Conservation (phyloP, 768 basidiomycete species). For the Coprinopsis strossmayeri region DNA sequence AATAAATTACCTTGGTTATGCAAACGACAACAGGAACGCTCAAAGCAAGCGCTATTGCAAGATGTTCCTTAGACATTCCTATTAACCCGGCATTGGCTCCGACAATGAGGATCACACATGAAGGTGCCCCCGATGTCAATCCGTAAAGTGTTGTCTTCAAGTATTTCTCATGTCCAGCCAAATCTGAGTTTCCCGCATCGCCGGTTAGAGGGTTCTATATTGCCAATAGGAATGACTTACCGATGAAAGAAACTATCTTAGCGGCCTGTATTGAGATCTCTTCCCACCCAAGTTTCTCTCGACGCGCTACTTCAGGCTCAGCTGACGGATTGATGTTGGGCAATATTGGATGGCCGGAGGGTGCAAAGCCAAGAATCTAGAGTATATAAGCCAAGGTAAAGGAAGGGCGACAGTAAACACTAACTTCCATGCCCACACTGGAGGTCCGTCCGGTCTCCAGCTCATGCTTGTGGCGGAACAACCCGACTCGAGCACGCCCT, state of each 20-base stretch:
- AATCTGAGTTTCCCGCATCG: conserved; percentile 41
- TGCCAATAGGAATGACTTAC: conserved; percentile 31
- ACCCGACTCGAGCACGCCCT: conserved; percentile 74
- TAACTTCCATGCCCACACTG: conserved; percentile 94
- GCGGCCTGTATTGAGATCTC: conserved; percentile 84
- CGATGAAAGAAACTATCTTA: conserved; percentile 93
- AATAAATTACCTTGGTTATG: conserved; percentile 73
- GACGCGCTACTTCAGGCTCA: conserved; percentile 59
- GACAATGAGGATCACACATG: conserved; percentile 87
- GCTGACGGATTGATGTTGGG: conserved; percentile 52
- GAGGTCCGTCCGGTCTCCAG: conserved; percentile 93
- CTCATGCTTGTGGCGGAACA: conserved; percentile 98
- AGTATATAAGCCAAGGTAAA: not conserved
- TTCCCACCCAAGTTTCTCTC: conserved; percentile 93
- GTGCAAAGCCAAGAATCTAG: conserved; percentile 85
- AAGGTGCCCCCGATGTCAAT: conserved; percentile 89
- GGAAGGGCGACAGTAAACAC: not conserved
- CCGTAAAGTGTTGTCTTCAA: conserved; percentile 93
- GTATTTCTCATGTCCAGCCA: conserved; percentile 94
- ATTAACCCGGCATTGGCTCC: conserved; percentile 92
- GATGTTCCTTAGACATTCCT: conserved; percentile 93
- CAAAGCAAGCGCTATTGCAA: conserved; percentile 90
- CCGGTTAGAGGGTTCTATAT: not conserved
- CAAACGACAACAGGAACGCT: conserved; percentile 91
- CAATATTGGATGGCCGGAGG: conserved; percentile 70